phyloP scores from a whole-genome alignment of 2,329 filamentous ascomycete species.

The Fusarium udum region DNA sequence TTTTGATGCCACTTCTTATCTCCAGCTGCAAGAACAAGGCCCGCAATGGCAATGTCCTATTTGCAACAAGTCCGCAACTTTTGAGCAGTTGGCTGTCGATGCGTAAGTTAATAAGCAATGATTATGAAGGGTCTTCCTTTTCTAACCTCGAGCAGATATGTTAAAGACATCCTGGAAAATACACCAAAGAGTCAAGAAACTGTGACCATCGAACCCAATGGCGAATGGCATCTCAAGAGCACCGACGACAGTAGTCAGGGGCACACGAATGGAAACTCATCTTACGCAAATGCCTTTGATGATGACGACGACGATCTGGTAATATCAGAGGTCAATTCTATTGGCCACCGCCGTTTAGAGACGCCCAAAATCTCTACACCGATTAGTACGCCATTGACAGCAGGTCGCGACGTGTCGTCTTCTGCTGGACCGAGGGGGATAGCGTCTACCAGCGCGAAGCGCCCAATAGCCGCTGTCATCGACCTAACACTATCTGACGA shows the following conservation, averaged over 20 bases:
- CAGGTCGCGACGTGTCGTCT: conserved; percentile 49
- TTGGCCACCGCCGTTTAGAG: conserved; percentile 47
- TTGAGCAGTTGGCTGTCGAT: conserved; percentile 85
- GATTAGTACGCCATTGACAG: conserved; percentile 52
- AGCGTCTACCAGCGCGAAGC: conserved; percentile 56
- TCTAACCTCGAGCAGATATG: conserved; percentile 67
- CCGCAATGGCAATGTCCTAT: conserved; percentile 97
- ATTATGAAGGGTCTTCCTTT: neutral
- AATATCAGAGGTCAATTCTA: conserved; percentile 55
- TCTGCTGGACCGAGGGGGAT: conserved; percentile 48
- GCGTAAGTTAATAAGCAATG: conserved; percentile 65
- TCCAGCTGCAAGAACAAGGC: conserved; percentile 94
- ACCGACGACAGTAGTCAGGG: conserved; percentile 45
- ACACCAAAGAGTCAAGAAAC: conserved; percentile 79
- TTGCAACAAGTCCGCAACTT: conserved; percentile 85
- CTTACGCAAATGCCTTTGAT: conserved; percentile 43
- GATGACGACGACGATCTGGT: conserved; percentile 61
- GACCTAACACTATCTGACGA: conserved; percentile 64
- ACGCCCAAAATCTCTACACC: conserved; percentile 51
- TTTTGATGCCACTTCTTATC: conserved; percentile 91
- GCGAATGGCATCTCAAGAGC: conserved; percentile 70
- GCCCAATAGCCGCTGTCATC: conserved; percentile 63
- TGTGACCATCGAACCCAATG: conserved; percentile 89
- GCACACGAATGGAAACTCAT: conserved; percentile 42
- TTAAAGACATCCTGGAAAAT: conserved; percentile 82